A percentile compares a stretch with the other conserved stretches of the same genome.
phyloP scores from a whole-genome alignment of 306 rosid genomes.

The Amphicarpaea edgeworthii region DNA sequence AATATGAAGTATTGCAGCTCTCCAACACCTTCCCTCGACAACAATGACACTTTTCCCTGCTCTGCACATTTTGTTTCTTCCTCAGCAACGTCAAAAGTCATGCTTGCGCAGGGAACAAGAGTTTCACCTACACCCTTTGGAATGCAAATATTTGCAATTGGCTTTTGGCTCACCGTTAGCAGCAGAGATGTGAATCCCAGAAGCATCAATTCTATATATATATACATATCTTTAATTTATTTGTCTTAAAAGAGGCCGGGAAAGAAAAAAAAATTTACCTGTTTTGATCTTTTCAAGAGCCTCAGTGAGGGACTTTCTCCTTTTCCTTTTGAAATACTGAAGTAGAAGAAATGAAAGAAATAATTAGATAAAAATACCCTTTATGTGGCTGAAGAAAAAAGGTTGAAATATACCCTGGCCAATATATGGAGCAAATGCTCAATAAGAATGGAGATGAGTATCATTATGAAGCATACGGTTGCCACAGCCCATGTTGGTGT shows the following conservation, averaged over 20 bases:
- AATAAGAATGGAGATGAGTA: conserved; percentile 52
- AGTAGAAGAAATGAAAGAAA: not conserved
- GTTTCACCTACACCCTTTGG: conserved; percentile 49
- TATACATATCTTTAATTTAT: no score
- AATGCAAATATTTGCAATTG: conserved; percentile 61
- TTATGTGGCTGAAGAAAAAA: not conserved
- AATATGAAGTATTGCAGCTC: conserved; percentile 29
- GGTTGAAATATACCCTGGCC: conserved; percentile 47
- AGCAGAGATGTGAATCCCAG: conserved; percentile 64
- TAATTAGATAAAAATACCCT: not conserved
- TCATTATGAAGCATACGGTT: conserved; percentile 55
- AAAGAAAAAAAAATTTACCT: conserved; percentile 40
- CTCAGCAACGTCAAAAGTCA: not conserved
- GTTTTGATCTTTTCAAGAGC: conserved; percentile 66
- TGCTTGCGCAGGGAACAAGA: conserved; percentile 57
- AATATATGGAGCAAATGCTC: conserved; percentile 56
- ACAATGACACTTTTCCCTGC: conserved; percentile 36
- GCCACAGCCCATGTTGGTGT: conserved; percentile 80
- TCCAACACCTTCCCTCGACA: not conserved
- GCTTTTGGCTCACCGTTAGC: conserved; percentile 52
- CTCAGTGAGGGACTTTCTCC: conserved; percentile 52
- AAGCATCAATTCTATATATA: conserved; percentile 69
- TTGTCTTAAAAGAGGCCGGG: not conserved
- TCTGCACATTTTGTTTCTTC: conserved; percentile 59
- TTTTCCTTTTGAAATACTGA: conserved; percentile 56